Evolutionary conservation across 164 flowering plant genomes (phyloP), one percentile per base, ranked within the genome.

Genomic region (Euptelea pleiosperma): DNA sequence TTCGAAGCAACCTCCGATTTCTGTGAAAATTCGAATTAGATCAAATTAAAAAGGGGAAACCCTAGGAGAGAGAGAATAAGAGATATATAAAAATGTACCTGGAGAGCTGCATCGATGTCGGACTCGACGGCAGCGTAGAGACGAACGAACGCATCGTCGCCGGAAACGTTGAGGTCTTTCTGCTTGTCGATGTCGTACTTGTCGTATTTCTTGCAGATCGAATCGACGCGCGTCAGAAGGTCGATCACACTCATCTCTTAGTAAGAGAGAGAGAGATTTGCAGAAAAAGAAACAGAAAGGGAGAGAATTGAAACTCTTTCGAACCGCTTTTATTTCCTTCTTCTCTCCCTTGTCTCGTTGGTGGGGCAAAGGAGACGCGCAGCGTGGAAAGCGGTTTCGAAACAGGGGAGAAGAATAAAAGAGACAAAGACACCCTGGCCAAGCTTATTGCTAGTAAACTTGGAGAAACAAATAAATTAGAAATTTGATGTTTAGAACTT

Each of bases 81-180:
- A 52, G 3, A 53, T 12, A 21, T 34, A 52, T 18, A 12, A 37
- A 34, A 25, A 30, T 22, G 4, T 2, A 89, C 98, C 83, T 79
- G 77, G 41, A 82, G 65, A 65, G 87, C 76, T 44, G 89, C 72
- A 7, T 84, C 97, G 18, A 93, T 83, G 60, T 93, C 89, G 45
- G 85, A 63, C 21, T 90, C 94, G 19, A 93, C 74, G 56, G 47
- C 42, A 46, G 80, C 68, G 71, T 82, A 93, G 62, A 90, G 86
- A 30, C 87, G 85, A 55, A 89, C 90, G 52, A 93, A 93, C 41
- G 92, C 92, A 70, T 93, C 98, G 47, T 79, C 94, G 52, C 86
- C 85, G 68, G 86, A 70, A 76, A 77, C 71, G 34, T 86, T 79
- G 53, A 46, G 58, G 28, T 82, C 86, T 29, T 68, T 75, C 67